phyloP scores from a whole-genome alignment of 2,329 filamentous ascomycete species.

The Cladosporium colombiae region DNA sequence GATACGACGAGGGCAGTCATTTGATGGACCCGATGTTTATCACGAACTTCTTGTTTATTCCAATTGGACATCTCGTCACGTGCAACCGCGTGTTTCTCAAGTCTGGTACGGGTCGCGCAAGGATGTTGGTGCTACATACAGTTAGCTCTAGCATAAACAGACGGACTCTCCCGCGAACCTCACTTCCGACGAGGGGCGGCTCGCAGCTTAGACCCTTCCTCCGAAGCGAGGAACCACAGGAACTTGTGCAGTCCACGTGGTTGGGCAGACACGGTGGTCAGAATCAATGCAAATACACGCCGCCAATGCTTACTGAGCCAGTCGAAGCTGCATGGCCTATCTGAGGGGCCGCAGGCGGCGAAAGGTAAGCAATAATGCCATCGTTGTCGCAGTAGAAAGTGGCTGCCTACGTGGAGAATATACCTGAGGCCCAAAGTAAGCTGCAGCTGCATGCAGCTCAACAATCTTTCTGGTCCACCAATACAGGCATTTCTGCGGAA shows the following conservation, averaged over 20 bases:
- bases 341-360: not conserved
- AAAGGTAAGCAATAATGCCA: not conserved
- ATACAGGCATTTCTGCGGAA: not conserved
- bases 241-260: not conserved
- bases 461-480: not conserved
- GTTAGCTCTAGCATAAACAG: not conserved
- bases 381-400: not conserved
- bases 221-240: not conserved
- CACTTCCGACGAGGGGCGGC: not conserved
- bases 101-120: constrained; percentile 3
- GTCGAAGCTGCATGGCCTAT: not conserved
- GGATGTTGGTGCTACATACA: not conserved
- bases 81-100: not conserved
- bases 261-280: constrained; percentile 7
- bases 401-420: not conserved
- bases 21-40: not conserved
- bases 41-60: too few relatives aligned
- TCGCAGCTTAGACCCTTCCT: not conserved
- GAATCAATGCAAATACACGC: not conserved
- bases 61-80: not conserved
- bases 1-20: not conserved
- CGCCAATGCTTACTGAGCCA: not conserved
- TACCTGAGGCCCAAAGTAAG: not conserved
- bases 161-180: constrained; percentile 4
- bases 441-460: not conserved